Evolutionary conservation across 495 filamentous ascomycete genomes (phyloP).

Genomic region (Hypoxylon trugodes): DNA sequence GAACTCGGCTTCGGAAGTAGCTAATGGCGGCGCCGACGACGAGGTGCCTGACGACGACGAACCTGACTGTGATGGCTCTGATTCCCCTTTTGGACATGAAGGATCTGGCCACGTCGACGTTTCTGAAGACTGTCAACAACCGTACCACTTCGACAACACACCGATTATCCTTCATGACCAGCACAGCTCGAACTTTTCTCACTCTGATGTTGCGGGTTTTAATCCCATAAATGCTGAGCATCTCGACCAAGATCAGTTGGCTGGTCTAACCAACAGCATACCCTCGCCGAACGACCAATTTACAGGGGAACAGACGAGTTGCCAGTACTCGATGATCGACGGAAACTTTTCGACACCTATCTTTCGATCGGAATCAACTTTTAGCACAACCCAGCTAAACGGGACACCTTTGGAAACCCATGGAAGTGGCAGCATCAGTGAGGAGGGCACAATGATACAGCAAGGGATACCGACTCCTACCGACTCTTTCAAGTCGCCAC

Average conservation of each 20-base stretch:
- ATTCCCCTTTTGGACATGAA: constrained; percentile 12
- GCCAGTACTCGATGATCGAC: constrained; percentile 23
- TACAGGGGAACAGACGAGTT: not conserved
- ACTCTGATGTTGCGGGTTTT: not conserved
- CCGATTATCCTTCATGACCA: constrained; percentile 2
- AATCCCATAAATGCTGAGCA: constrained; percentile 1
- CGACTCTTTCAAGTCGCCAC: constrained; percentile 56
- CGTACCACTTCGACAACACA: not conserved
- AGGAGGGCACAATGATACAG: constrained; percentile 13
- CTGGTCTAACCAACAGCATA: not conserved
- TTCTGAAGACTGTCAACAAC: constrained; percentile 15
- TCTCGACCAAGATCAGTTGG: not conserved
- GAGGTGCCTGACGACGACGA: constrained; percentile 37
- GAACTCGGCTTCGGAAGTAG: constrained; percentile 26
- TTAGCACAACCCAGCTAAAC: constrained; percentile 3
- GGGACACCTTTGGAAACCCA: constrained; percentile 20
- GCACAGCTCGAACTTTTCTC: constrained; percentile 5
- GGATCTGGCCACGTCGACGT: constrained; percentile 1
- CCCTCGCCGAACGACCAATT: constrained; percentile 24
- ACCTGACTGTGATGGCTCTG: not conserved
- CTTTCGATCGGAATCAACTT: constrained; percentile 19
- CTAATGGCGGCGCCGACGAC: too few relatives aligned
- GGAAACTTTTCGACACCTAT: constrained; percentile 22
- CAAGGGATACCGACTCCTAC: constrained; percentile 41
- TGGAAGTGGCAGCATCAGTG: not conserved